Evolutionary conservation across 139 green algal genomes (phyloP).

Genomic region (Closterium sp.): DNA sequence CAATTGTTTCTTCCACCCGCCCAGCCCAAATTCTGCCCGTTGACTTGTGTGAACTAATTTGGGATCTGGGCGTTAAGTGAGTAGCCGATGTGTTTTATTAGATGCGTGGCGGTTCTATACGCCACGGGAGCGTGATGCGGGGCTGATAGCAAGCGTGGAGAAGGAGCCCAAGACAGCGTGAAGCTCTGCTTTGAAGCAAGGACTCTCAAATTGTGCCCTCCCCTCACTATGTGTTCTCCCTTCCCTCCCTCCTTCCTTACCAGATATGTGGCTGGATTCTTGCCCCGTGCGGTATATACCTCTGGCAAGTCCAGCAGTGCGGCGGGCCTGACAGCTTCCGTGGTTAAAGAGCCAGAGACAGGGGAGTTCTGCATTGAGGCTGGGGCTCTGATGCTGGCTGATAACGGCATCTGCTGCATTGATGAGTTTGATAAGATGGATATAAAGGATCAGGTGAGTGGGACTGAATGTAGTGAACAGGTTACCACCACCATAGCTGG

Average conservation of each 20-base stretch:
- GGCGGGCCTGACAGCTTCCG: conserved; percentile 87
- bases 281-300: conserved; percentile 87
- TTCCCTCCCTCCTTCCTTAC: too few species aligned
- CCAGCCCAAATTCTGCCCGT: too few species aligned
- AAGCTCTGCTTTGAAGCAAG: conserved; percentile 71
- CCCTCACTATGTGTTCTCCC: too few species aligned
- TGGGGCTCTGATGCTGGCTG: conserved; percentile 96
- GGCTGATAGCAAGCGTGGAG: conserved; percentile 78
- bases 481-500: too few species aligned
- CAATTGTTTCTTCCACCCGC: too few species aligned
- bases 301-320: conserved; percentile 92
- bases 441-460: conserved; percentile 75
- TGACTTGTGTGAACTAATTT: too few species aligned
- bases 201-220: too few species aligned
- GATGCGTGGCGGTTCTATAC: too few species aligned
- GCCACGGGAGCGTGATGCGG: conserved; percentile 84
- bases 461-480: too few species aligned
- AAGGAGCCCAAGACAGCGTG: conserved; percentile 59
- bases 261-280: conserved; percentile 57
- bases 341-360: conserved; percentile 58
- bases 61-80: too few species aligned
- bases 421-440: conserved; percentile 99
- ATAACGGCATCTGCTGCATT: conserved; percentile 97
- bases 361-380: conserved; percentile 75
- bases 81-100: too few species aligned